Evolutionary conservation across 345 rosid species (phyloP).

Genomic region (Diplotaxis tenuifolia): DNA sequence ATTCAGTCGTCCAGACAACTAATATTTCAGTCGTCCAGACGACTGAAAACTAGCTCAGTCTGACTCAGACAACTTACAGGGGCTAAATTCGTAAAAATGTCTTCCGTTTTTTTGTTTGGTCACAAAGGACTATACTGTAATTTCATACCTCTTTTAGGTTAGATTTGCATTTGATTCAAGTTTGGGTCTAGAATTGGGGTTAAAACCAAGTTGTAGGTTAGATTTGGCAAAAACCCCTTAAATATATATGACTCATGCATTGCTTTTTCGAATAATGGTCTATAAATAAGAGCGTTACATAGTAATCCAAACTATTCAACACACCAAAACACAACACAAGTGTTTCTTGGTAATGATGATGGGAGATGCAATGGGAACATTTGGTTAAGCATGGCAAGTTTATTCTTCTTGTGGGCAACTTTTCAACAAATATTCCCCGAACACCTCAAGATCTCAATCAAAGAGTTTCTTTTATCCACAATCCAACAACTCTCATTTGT

Average conservation of each 20-base stretch:
- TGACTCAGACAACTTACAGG: no score
- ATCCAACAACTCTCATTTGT: constrained; percentile 18
- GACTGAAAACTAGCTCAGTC: no score
- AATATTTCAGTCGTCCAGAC: no score
- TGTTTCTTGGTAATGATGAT: neutral
- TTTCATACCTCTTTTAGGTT: no score
- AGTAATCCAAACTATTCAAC: neutral
- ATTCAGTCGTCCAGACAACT: no score
- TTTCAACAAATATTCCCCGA: constrained; percentile 46
- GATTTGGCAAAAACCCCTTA: no score
- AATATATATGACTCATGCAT: neutral
- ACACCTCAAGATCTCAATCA: constrained; percentile 36
- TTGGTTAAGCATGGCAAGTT: constrained; percentile 32
- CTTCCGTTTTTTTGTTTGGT: no score
- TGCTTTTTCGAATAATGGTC: neutral
- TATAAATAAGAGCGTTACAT: neutral
- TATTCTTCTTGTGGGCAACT: constrained; percentile 49
- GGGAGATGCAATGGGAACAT: constrained; percentile 13
- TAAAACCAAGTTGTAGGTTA: no score
- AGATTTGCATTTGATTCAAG: no score
- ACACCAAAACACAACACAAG: neutral
- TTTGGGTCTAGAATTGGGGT: no score
- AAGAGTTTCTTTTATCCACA: constrained; percentile 19
- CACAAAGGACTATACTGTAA: no score
- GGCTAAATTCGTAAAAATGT: no score